phyloP scores from a whole-genome alignment of 805 yeast species.

The Sugiyamaella lignohabitans region DNA sequence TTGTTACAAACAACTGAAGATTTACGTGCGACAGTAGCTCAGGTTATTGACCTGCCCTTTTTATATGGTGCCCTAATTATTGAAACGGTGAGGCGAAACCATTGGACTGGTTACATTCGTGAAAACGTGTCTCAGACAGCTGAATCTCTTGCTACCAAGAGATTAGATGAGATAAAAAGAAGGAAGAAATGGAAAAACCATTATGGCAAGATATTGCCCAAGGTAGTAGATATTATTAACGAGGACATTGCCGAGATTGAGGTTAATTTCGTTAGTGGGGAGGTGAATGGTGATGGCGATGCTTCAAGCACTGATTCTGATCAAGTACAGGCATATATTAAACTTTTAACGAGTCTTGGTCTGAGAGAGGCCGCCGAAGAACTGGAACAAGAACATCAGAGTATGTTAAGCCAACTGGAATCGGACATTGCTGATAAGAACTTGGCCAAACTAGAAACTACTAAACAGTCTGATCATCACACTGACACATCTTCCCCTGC shows the following conservation, averaged over 20 bases:
- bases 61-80: conserved; percentile 33
- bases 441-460: too few relatives aligned
- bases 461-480: not conserved
- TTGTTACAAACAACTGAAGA: conserved; percentile 26
- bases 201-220: conserved; percentile 30
- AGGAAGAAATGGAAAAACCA: conserved; percentile 59
- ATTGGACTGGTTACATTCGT: conserved; percentile 25
- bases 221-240: not conserved
- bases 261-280: conserved; percentile 17
- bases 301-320: conserved; percentile 8
- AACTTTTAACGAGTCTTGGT: conserved; percentile 19
- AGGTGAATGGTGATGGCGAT: conserved; percentile 9
- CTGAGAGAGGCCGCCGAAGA: conserved; percentile 24
- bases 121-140: conserved; percentile 27
- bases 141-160: conserved; percentile 52
- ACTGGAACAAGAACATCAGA: conserved; percentile 10
- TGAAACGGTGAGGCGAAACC: conserved; percentile 29
- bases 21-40: conserved; percentile 28
- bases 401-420: not conserved
- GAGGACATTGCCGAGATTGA: conserved; percentile 17
- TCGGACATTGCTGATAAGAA: not conserved
- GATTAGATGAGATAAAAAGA: conserved; percentile 49
- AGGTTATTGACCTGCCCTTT: conserved; percentile 33
- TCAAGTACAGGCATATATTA: conserved; percentile 21
- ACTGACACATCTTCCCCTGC: too few relatives aligned